Conservation (phyloP, 805 yeast genomes). For the Lipomyces yamanashiensis region DNA sequence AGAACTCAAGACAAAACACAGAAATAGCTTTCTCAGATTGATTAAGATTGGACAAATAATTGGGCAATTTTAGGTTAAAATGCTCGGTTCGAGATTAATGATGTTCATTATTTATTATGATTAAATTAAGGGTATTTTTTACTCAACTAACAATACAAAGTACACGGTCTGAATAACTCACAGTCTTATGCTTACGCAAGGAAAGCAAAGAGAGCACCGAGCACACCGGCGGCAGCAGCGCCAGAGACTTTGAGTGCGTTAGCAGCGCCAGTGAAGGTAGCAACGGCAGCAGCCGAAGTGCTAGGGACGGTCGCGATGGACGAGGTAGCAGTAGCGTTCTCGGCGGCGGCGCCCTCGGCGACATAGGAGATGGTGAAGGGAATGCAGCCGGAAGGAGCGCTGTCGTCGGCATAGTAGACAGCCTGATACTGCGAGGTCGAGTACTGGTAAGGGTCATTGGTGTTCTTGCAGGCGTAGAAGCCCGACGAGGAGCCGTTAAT, state of each 20-base stretch:
- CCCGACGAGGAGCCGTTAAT: conserved; percentile 45
- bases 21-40: too few species aligned
- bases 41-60: too few species aligned
- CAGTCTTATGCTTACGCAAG: not conserved
- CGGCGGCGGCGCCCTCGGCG: conserved; percentile 3
- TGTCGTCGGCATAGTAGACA: conserved; percentile 37
- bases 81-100: too few species aligned
- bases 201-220: conserved; percentile 25
- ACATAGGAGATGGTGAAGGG: conserved; percentile 32
- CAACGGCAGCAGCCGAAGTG: conserved; percentile 12
- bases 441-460: conserved; percentile 52
- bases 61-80: too few species aligned
- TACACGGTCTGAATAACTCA: not conserved
- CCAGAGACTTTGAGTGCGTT: conserved; percentile 17
- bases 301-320: conserved; percentile 1
- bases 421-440: conserved; percentile 44
- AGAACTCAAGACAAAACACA: too few species aligned
- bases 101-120: too few species aligned
- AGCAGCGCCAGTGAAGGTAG: conserved; percentile 37
- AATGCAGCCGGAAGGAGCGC: conserved; percentile 42
- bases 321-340: conserved; percentile 4
- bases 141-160: too few species aligned
- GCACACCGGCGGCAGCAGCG: conserved; percentile 28
- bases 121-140: too few species aligned
- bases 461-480: conserved; percentile 53